Conservation (phyloP, 805 yeast genomes). For the Hanseniaspora lindneri region DNA sequence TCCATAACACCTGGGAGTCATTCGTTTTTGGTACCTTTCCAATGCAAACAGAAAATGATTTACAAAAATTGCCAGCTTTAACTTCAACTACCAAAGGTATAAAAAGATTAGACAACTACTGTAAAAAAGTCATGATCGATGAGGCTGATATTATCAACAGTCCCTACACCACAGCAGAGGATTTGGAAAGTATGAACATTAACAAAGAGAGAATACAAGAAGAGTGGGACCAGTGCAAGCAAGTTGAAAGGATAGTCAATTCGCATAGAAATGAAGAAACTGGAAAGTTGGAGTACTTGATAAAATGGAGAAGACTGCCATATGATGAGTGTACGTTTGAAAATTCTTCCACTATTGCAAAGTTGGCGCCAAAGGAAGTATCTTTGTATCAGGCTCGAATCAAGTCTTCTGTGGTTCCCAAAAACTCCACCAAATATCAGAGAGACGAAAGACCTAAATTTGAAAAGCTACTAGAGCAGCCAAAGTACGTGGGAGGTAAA, state of each 20-base stretch:
- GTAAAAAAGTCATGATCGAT: constrained; percentile 57
- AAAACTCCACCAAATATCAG: constrained; percentile 35
- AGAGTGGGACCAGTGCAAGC: constrained; percentile 68
- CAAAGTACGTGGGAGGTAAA: constrained; percentile 64
- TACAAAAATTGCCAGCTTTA: constrained; percentile 10
- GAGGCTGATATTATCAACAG: constrained; percentile 72
- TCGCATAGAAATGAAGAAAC: constrained; percentile 56
- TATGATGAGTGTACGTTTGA: constrained; percentile 98
- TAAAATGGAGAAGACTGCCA: constrained; percentile 86
- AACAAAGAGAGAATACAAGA: constrained; percentile 79
- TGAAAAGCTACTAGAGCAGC: constrained; percentile 77
- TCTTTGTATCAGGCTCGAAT: constrained; percentile 68
- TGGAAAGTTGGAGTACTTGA: constrained; percentile 64
- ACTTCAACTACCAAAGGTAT: constrained; percentile 47
- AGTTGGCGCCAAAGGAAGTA: constrained; percentile 72
- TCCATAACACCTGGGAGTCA: constrained; percentile 90
- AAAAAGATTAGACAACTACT: constrained; percentile 81
- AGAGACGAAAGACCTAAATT: constrained; percentile 62
- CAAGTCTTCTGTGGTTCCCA: constrained; percentile 75
- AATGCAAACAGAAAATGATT: constrained; percentile 16
- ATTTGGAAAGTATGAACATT: constrained; percentile 83
- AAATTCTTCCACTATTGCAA: constrained; percentile 74
- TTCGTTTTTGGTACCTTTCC: constrained; percentile 30
- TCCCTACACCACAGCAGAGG: constrained; percentile 77
- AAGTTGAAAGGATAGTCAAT: constrained; percentile 82